Conservation (phyloP, 2,329 filamentous ascomycete genomes). For the Microdochium trichocladiopsis region DNA sequence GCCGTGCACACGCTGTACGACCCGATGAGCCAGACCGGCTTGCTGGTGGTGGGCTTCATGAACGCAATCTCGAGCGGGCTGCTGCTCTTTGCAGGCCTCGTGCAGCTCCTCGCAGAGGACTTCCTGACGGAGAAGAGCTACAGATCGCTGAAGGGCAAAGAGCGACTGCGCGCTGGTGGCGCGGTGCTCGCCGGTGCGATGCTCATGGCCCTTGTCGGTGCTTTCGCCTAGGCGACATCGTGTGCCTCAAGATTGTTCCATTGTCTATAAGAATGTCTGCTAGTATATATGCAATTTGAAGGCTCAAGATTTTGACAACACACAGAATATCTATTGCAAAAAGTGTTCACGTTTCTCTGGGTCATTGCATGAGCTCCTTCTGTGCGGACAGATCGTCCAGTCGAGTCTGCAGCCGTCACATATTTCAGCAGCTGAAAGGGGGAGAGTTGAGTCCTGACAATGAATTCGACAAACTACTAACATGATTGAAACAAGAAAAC, state of each 20-base stretch:
- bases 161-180: conserved; percentile 54
- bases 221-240: conserved; percentile 39
- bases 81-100: conserved; percentile 73
- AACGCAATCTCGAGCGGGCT: conserved; percentile 79
- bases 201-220: conserved; percentile 66
- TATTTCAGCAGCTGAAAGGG: too few species aligned
- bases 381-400: too few species aligned
- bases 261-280: not conserved
- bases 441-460: too few species aligned
- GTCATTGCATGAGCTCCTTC: too few species aligned
- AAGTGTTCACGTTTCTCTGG: too few species aligned
- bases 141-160: conserved; percentile 53
- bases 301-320: too few species aligned
- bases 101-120: conserved; percentile 80
- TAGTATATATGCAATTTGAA: too few species aligned
- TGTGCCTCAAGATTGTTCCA: not conserved
- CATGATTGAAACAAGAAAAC: too few species aligned
- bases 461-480: too few species aligned
- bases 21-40: conserved; percentile 65
- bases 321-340: too few species aligned
- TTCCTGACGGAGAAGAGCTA: conserved; percentile 74
- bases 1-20: conserved; percentile 74
- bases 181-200: conserved; percentile 57
- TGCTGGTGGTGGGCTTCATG: conserved; percentile 80
- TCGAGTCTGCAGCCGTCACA: too few species aligned